Evolutionary conservation across 192 early-diverging fungal species (phyloP).

Genomic region (Spizellomyces punctatus): DNA sequence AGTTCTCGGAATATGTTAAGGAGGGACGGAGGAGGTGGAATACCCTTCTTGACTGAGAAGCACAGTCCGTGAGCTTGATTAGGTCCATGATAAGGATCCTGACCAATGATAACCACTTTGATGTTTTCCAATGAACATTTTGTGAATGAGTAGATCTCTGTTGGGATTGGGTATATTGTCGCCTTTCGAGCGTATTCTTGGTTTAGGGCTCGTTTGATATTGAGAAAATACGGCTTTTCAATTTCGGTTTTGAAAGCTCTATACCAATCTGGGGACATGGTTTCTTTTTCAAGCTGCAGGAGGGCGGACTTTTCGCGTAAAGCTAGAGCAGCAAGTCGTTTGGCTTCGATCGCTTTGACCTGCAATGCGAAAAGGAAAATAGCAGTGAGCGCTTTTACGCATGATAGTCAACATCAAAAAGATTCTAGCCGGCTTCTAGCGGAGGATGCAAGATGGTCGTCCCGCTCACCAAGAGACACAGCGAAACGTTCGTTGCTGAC

Average conservation of each 20-base stretch:
- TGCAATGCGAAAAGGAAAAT: background rate
- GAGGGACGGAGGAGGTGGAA: slow-evolving; percentile 81
- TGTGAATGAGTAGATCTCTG: slow-evolving; percentile 80
- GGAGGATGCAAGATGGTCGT: background rate
- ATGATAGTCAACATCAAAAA: too few relatives aligned
- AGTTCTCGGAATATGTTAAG: slow-evolving; percentile 90
- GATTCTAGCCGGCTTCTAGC: background rate
- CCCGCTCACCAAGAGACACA: too few relatives aligned
- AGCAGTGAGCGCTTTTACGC: too few relatives aligned
- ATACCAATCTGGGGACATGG: slow-evolving; percentile 70
- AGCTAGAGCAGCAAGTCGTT: background rate
- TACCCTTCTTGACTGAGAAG: slow-evolving; percentile 84
- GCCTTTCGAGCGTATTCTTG: slow-evolving; percentile 54
- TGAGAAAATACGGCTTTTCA: slow-evolving; percentile 42
- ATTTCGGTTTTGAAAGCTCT: slow-evolving; percentile 37
- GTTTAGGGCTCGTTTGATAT: slow-evolving; percentile 74
- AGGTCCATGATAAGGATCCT: slow-evolving; percentile 84
- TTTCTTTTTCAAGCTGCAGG: slow-evolving; percentile 44
- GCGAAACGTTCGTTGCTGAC: background rate
- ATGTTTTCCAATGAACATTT: slow-evolving; percentile 66
- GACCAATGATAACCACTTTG: slow-evolving; percentile 90
- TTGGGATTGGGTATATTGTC: slow-evolving; percentile 71
- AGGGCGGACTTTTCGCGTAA: background rate
- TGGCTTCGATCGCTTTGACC: slow-evolving; percentile 7
- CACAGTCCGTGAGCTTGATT: slow-evolving; percentile 86